phyloP scores from a whole-genome alignment of 306 rosid genomes.

The Astragalus membranaceus region DNA sequence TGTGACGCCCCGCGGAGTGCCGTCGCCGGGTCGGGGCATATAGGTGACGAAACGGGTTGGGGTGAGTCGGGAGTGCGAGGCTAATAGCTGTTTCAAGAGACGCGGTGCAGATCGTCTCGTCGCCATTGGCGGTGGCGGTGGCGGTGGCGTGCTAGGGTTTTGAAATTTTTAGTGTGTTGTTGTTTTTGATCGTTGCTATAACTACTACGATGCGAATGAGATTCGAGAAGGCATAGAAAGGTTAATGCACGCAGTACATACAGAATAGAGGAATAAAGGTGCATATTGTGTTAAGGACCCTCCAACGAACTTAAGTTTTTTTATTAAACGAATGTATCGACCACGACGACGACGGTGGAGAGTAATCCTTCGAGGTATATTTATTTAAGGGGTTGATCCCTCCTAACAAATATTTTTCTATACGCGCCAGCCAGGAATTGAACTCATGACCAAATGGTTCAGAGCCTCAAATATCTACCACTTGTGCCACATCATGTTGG shows the following conservation, averaged over 20 bases:
- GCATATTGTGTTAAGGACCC: no score
- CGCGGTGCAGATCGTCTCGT: conserved; percentile 31
- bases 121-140: conserved; percentile 42
- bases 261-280: not conserved
- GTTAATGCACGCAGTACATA: not conserved
- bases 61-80: conserved; percentile 4
- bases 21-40: conserved; percentile 89
- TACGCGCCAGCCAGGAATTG: no score
- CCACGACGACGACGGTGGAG: no score
- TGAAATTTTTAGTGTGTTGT: not conserved
- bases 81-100: conserved; percentile 27
- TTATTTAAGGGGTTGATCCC: no score
- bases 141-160: conserved; percentile 17
- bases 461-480: no score
- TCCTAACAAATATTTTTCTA: no score
- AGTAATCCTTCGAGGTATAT: no score
- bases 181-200: not conserved
- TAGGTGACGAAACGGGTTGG: conserved; percentile 61
- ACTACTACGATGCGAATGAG: not conserved
- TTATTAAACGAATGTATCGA: no score
- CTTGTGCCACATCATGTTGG: no score
- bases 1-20: conserved; percentile 62
- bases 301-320: no score
- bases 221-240: conserved; percentile 20
- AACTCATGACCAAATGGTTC: no score